Base-by-base conservation (phyloP, 225 moss, liverwort and hornwort species). In the Marchantia paleacea region DNA sequence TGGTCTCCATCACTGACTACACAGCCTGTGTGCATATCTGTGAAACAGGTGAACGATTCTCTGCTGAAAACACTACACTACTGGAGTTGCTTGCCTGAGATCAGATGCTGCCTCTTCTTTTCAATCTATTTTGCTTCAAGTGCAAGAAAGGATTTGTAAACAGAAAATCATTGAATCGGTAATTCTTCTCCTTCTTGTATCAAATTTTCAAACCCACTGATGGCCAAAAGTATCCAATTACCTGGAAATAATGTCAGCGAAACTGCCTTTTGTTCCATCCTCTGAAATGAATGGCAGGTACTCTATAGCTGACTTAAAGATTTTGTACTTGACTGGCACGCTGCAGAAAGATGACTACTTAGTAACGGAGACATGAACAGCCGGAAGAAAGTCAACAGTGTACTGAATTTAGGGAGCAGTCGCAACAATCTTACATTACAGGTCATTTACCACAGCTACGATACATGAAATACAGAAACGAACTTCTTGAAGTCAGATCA, bases 261-360 rank as follows among this genome's bases (percentile, higher is more conserved):
- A 92, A 82, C 92, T 91, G 64, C 95, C 95, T 78, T 90, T 94
- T 69, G 72, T 84, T 78, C 76, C 76, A 82, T 78, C 88, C 24
- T 86, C 91, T 52, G 87, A 80, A 71, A 89, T 90, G 82, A 94
- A 95, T 25, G 95, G 95, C 54, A 95, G 83, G 78, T 94, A 95
- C 85, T 99, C 99, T 80, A 99, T 85, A 9, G 94, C 95, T 70
- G 95, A 91, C 71, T 84, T 88, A 69, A 99, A 99, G 74, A 99
- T 89, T 77, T 92, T 99, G 82, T 91, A 92, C 80, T 94, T 99
- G 48, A 95, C 91, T 50, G 88, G 85, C 67, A 91, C 83, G 64
- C 89, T 89, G 86, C 60, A 83, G 55, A 16, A 25, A 62, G 0
- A 39, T 28, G 2, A 24, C n/a, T 22, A 7, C 10, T 72, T 72